phyloP scores from a whole-genome alignment of 371 early-diverging fungal species.

The Haplosporangium sp. region DNA sequence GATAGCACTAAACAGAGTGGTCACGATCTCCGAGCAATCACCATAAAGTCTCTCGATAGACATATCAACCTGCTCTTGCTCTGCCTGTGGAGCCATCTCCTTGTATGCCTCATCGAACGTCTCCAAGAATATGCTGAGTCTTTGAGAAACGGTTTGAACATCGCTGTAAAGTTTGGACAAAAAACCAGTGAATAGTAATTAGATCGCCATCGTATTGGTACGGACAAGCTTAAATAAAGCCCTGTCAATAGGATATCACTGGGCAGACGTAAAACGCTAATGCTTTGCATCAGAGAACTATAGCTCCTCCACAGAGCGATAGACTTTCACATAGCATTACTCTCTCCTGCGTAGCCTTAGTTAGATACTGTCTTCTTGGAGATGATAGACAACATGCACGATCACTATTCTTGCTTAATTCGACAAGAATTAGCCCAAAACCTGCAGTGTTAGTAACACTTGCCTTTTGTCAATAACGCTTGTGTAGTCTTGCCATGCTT shows the following conservation, averaged over 20 bases:
- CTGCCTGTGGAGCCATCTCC: slow-evolving; percentile 38
- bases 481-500: slow-evolving; percentile 54
- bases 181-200: neutral
- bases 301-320: neutral
- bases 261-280: neutral
- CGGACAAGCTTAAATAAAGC: neutral
- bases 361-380: neutral
- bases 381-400: neutral
- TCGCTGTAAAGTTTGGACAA: slow-evolving; percentile 23
- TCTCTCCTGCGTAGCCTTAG: neutral
- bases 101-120: slow-evolving; percentile 55
- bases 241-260: neutral
- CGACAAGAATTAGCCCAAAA: too few species aligned
- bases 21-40: slow-evolving; percentile 54
- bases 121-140: slow-evolving; percentile 48
- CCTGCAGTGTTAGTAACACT: slow-evolving; percentile 5
- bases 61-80: slow-evolving; percentile 35
- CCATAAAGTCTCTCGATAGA: slow-evolving; percentile 54
- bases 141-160: slow-evolving; percentile 38
- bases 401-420: neutral
- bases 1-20: slow-evolving; percentile 36
- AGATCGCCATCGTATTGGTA: neutral
- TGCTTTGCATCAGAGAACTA: neutral
- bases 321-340: neutral
- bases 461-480: slow-evolving; percentile 53